phyloP scores from a whole-genome alignment of 1,284 basidiomycete genomes.

The Phellinidium pouzarii region DNA sequence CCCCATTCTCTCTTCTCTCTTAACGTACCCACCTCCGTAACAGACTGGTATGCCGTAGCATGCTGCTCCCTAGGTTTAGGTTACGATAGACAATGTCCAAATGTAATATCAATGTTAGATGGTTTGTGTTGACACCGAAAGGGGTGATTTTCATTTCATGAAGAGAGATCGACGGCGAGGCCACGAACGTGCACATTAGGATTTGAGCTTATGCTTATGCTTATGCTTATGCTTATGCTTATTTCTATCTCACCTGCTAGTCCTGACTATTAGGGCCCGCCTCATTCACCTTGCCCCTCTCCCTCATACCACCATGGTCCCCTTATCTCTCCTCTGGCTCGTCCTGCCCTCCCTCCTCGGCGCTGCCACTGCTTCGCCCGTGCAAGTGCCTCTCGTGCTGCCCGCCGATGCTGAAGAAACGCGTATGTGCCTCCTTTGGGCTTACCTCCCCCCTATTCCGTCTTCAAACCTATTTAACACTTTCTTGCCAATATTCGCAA shows the following conservation, averaged over 20 bases:
- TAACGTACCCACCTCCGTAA: not conserved
- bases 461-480: not conserved
- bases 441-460: not conserved
- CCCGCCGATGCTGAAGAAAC: not conserved
- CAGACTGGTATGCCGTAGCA: not conserved
- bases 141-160: not conserved
- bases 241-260: not conserved
- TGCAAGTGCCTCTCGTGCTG: slow-evolving; percentile 4
- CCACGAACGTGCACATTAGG: no score
- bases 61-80: not conserved
- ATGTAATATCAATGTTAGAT: not conserved
- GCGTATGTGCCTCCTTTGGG: not conserved
- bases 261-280: not conserved
- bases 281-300: not conserved
- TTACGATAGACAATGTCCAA: no score
- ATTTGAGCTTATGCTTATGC: no score
- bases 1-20: not conserved
- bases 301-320: slow-evolving; percentile 5
- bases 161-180: no score
- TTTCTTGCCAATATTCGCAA: slow-evolving; percentile 2
- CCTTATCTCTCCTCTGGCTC: not conserved
- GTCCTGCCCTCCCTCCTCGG: not conserved
- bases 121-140: not conserved
- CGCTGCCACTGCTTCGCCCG: not conserved
- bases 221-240: not conserved